A percentile compares a stretch with the other conserved stretches of the same genome.
Evolutionary conservation across 1,284 basidiomycete species (phyloP).

Genomic region (Rhodotorula sp.): DNA sequence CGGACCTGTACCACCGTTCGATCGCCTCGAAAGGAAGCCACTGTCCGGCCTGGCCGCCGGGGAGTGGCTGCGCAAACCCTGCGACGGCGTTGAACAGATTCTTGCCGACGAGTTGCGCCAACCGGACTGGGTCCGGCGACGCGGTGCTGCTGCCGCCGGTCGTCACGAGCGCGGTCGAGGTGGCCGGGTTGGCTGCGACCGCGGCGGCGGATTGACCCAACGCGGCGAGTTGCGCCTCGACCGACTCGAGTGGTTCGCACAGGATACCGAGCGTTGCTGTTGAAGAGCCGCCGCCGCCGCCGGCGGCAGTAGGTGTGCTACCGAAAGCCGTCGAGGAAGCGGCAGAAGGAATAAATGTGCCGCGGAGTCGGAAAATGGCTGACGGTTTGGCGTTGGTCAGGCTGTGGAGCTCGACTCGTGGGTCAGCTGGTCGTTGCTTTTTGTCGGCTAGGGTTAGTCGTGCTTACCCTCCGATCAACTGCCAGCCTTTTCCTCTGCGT

Average conservation of each 20-base stretch:
- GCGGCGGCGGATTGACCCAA: conserved; percentile 9
- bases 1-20: conserved; percentile 33
- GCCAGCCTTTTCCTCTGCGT: conserved; percentile 69
- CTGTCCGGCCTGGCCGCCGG: conserved; percentile 6
- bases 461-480: conserved; percentile 78
- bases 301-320: background rate
- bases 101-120: conserved; percentile 27
- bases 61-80: conserved; percentile 31
- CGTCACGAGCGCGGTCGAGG: conserved; percentile 21
- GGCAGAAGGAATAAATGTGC: conserved; percentile 54
- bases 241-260: conserved; percentile 33
- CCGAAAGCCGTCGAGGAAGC: conserved; percentile 1
- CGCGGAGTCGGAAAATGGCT: conserved; percentile 81
- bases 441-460: too few relatives aligned
- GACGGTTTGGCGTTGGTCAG: conserved; percentile 88
- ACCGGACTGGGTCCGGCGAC: conserved; percentile 10
- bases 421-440: background rate
- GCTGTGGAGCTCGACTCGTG: conserved; percentile 52
- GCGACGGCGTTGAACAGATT: conserved; percentile 32
- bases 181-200: background rate
- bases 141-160: background rate
- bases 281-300: background rate
- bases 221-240: conserved; percentile 26
- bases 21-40: conserved; percentile 25
- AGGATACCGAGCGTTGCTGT: conserved; percentile 33